These are phyloP conservation scores for Pichia sporocuriosa DNA, from an alignment of 805 yeast species.

Conservation along the genomic window DNA sequence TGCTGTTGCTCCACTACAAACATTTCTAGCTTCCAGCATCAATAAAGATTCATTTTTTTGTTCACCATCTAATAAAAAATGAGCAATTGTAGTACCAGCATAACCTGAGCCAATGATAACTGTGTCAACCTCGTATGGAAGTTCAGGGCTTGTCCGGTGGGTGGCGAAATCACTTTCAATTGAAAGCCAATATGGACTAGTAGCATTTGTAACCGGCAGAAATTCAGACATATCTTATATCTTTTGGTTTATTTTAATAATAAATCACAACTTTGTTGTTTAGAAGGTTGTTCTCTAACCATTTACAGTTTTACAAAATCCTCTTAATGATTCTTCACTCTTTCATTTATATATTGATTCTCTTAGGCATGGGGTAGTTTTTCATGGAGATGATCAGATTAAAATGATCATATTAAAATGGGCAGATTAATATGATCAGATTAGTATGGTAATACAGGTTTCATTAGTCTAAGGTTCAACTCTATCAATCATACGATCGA, in stretches of 20 bases:
- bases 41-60: conserved; percentile 9
- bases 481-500: no score
- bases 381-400: no score
- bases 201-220: conserved; percentile 19
- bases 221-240: background rate
- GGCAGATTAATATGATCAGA: no score
- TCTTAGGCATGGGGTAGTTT: no score
- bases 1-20: conserved; percentile 38
- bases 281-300: background rate
- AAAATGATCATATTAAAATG: no score
- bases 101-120: conserved; percentile 40
- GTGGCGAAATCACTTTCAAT: conserved; percentile 17
- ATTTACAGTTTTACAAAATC: no score
- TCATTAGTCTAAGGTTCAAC: no score
- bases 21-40: conserved; percentile 38
- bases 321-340: no score
- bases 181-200: conserved; percentile 21
- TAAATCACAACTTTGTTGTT: background rate
- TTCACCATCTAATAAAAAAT: conserved; percentile 23
- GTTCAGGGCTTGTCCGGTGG: conserved; percentile 13
- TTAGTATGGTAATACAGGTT: no score
- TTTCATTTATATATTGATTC: no score
- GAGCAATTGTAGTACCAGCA: conserved; percentile 36
- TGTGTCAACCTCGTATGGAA: conserved; percentile 35
- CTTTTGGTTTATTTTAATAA: background rate